A percentile compares a stretch with the other conserved stretches of the same genome.
These are phyloP conservation scores for Pythium periplocum DNA, from an alignment of 352 stramenopile genomes.

Conservation along the genomic window DNA sequence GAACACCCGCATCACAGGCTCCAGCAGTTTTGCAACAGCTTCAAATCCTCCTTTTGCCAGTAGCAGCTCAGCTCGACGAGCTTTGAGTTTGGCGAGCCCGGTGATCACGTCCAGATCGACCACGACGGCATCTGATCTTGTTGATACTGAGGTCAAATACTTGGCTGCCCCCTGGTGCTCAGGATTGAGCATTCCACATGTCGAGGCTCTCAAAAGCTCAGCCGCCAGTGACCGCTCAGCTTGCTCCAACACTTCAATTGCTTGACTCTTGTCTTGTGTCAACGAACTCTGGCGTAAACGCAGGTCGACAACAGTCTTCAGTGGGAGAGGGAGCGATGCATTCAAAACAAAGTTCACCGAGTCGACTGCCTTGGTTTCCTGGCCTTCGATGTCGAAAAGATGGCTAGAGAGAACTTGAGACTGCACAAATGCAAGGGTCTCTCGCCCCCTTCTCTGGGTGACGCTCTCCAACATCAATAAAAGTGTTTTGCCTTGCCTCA, in stretches of 20 bases:
- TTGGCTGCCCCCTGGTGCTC: conserved; percentile 8
- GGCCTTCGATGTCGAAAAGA: conserved; percentile 10
- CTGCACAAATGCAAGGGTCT: not conserved
- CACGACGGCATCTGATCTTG: not conserved
- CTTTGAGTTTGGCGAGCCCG: conserved; percentile 12
- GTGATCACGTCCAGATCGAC: conserved; percentile 13
- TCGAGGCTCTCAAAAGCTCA: conserved; percentile 2
- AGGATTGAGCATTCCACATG: conserved; percentile 8
- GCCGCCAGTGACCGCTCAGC: conserved; percentile 5
- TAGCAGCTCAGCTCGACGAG: conserved; percentile 5
- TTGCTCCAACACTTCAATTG: conserved; percentile 1
- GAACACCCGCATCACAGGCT: not conserved
- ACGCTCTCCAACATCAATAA: conserved; percentile 40
- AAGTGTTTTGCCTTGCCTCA: conserved; percentile 51
- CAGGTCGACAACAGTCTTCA: not conserved
- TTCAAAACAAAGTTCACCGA: too few species aligned
- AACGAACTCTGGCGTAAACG: not conserved
- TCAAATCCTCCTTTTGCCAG: not conserved
- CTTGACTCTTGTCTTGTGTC: conserved; percentile 1
- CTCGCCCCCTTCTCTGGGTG: conserved; percentile 6
- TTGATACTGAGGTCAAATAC: conserved; percentile 11
- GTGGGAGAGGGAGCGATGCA: too few species aligned
- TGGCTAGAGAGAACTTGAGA: conserved; percentile 4
- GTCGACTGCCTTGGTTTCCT: not conserved
- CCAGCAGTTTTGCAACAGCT: not conserved